Percentiles rank a stretch among this genome's conserved stretches.
phyloP scores from a whole-genome alignment of 2,329 filamentous ascomycete genomes.

The Alternaria sp. region DNA sequence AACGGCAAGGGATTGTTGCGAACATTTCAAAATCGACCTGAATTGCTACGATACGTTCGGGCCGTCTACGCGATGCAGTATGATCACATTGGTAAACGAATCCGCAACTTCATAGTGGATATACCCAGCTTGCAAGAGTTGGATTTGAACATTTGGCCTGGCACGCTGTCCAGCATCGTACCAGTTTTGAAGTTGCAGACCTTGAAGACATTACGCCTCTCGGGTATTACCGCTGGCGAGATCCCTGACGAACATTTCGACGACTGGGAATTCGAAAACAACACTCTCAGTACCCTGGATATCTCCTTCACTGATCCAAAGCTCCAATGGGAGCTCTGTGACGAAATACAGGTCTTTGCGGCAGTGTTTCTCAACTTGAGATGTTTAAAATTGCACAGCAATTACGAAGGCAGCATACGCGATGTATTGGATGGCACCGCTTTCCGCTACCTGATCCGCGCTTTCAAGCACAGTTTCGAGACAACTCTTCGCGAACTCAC shows the following conservation, averaged over 20 bases:
- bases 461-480: conserved; percentile 9
- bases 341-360: conserved; percentile 5
- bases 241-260: background rate
- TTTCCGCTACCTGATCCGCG: conserved; percentile 9
- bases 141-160: background rate
- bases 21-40: background rate
- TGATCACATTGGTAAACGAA: background rate
- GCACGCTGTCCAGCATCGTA: background rate
- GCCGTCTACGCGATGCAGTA: background rate
- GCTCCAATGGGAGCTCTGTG: background rate
- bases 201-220: conserved; percentile 3
- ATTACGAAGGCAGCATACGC: background rate
- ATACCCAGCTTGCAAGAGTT: conserved; percentile 6
- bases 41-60: background rate
- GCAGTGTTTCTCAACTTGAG: conserved; percentile 1
- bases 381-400: conserved; percentile 1
- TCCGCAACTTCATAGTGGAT: background rate
- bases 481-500: conserved; percentile 9
- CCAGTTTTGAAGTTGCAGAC: conserved; percentile 1
- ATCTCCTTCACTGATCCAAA: conserved; percentile 6
- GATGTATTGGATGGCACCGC: background rate
- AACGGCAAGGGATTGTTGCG: background rate
- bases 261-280: conserved; percentile 11
- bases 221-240: background rate
- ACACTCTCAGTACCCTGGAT: background rate